Evolutionary conservation across 2,329 filamentous ascomycete species (phyloP), one percentile per base, ranked within the genome.

Genomic region (Immersiporthe knoxdaviesiana): DNA sequence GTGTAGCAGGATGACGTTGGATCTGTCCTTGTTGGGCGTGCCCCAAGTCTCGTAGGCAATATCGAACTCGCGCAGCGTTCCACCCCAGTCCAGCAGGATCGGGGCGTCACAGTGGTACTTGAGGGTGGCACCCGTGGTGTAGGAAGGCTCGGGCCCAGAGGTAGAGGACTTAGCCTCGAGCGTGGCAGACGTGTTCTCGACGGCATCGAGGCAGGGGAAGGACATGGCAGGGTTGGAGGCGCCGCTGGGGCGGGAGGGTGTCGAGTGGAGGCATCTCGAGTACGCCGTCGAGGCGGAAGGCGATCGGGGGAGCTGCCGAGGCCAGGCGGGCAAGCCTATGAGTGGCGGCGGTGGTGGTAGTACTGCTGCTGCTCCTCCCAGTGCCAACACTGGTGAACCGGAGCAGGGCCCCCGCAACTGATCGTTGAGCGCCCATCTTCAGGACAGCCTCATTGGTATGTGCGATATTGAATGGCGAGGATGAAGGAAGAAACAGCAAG

Each of bases 21-120:
- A 93, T 79, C 87, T 91, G 79, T 94, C 90, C 24, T 84, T 81
- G 76, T 97, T 97, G 78, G 97, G 82, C 44, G 82, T 82, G 2
- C 95, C 95, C 95, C 95, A 98, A 0, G 93, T 91, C 80, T 98
- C 95, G 79, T 97, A 97, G 37, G 95, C 95, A 70, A 98, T 88
- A 74, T 94, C 88, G 77, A 97, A 98, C 74, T 94, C 90, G 21
- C 91, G 92, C 47, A 99, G 82, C n/a, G 94, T 87, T 66, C 96
- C 96, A 71, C 96, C 96, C 93, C 97, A 98, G 81, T 99, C 96
- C 35, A 98, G 88, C 3, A 94, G 83, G 21, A 98, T 82, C 0
- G 94, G 90, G 30, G 93, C 85, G 10, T 85, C 76, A 74, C 91
- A 96, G 77, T 90, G 90, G 80, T 92, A 97, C 39, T 83, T 86